These are phyloP conservation scores for Magnolia sinica DNA, from an alignment of 164 flowering plant species.

Conservation along the genomic window DNA sequence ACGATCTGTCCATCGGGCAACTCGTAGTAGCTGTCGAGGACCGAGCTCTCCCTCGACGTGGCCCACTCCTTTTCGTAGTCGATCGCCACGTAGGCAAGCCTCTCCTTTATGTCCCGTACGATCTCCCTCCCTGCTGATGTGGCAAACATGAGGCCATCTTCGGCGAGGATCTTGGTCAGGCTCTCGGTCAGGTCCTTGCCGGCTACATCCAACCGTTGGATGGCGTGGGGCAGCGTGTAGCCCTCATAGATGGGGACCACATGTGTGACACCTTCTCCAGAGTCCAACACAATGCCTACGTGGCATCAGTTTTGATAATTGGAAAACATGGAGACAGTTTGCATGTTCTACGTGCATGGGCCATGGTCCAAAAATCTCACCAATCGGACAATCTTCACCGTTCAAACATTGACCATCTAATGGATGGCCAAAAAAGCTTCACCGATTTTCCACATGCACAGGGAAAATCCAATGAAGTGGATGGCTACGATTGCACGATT, in stretches of 20 bases:
- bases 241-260: slow-evolving; percentile 21
- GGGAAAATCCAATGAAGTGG: too few relatives aligned
- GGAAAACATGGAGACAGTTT: too few relatives aligned
- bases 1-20: slow-evolving; percentile 19
- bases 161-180: slow-evolving; percentile 15
- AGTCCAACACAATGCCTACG: slow-evolving; percentile 21
- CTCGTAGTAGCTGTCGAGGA: slow-evolving; percentile 15
- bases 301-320: too few relatives aligned
- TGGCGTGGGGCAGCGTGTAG: slow-evolving; percentile 19
- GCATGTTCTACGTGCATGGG: not conserved
- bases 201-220: slow-evolving; percentile 16
- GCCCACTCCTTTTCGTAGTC: slow-evolving; percentile 18
- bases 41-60: slow-evolving; percentile 12
- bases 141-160: slow-evolving; percentile 10
- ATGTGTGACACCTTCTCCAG: slow-evolving; percentile 23
- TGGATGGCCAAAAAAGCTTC: too few relatives aligned
- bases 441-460: too few relatives aligned
- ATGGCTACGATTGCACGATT: too few relatives aligned
- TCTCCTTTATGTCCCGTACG: slow-evolving; percentile 18
- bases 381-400: not conserved
- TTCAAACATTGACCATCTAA: too few relatives aligned
- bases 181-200: slow-evolving; percentile 15
- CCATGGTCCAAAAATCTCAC: not conserved
- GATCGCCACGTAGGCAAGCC: slow-evolving; percentile 19
- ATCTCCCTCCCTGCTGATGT: slow-evolving; percentile 15